Evolutionary conservation across 2,329 filamentous ascomycete species (phyloP), one percentile per base, ranked within the genome.

Genomic region (Dissoconium aciculare): DNA sequence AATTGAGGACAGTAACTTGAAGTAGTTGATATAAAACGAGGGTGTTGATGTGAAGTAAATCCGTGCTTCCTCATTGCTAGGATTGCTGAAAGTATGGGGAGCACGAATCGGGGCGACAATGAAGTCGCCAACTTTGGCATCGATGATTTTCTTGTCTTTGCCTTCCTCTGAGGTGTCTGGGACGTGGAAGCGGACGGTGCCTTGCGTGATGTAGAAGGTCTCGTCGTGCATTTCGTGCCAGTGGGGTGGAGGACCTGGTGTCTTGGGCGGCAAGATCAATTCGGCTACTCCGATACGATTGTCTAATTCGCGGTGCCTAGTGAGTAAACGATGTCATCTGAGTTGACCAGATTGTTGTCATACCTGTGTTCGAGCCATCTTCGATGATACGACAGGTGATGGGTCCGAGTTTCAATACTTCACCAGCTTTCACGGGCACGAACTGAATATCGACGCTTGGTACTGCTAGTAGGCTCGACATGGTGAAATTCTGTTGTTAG

Each of bases 181-280:
- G 9, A 58, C 56, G 40, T 66, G 62, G 49, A 70, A 69, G 24
- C 64, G 60, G 12, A 70, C 54, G 2, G 50, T 59, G 4, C 67
- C 67, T 32, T 60, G 50, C 1, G 60, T 66, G n/a, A 69, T 56
- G 26, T 69, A 58, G 51, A 71, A 71, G 5, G 63, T 68, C 51
- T 67, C 60, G 39, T 72, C 66, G 50, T 72, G 64, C 66, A 69
- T 69, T 41, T 69, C 61, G 42, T 70, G 63, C 61, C 61, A 69
- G 46, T 67, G 62, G 1, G 60, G 54, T 26, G 60, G 60, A 2
- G 65, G 63, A 1, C 63, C 64, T 1, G 54, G 41, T 1, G 58
- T 63, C 12, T 58, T 50, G 5, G 63, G 53, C 5, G 63, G 60
- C 19, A 69, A 48, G n/a, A 56, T 64, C 34, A 67, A 56, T 42